Percentiles rank a stretch among this genome's conserved stretches.
phyloP scores from a whole-genome alignment of 1,284 basidiomycete species.

The Retiboletus flavoniger region DNA sequence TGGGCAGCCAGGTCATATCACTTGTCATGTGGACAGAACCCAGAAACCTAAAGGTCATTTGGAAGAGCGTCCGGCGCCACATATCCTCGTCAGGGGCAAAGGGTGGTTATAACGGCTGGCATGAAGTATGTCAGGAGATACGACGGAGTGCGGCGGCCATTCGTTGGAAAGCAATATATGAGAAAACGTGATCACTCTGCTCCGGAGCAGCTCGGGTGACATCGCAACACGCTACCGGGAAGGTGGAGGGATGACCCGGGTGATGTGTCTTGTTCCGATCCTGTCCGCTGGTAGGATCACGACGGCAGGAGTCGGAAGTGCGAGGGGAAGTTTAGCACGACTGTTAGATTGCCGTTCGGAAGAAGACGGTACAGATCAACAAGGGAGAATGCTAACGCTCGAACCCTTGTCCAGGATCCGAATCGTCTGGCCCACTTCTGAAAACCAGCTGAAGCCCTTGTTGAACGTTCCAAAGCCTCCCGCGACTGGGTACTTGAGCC shows the following conservation, averaged over 20 bases:
- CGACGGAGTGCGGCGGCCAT: neutral
- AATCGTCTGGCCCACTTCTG: slow-evolving; percentile 61
- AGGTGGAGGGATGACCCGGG: neutral
- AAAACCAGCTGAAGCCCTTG: slow-evolving; percentile 82
- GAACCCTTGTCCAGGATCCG: slow-evolving; percentile 58
- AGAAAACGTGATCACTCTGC: too few species aligned
- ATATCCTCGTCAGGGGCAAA: neutral
- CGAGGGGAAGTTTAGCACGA: neutral
- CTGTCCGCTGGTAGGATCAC: too few species aligned
- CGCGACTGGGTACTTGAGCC: slow-evolving; percentile 60
- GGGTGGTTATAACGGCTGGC: too few species aligned
- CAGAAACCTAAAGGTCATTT: neutral
- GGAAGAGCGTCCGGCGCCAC: neutral
- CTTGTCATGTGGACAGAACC: neutral
- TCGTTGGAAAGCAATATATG: neutral
- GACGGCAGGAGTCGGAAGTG: neutral
- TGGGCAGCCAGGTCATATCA: neutral
- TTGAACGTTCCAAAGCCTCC: slow-evolving; percentile 39
- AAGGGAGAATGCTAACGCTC: slow-evolving; percentile 53
- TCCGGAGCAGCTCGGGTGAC: neutral
- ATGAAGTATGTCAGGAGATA: too few species aligned
- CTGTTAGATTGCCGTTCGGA: neutral
- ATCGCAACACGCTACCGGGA: neutral
- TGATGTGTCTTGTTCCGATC: neutral
- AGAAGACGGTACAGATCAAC: slow-evolving; percentile 36